phyloP scores from a whole-genome alignment of 2,329 filamentous ascomycete species.

The Botryotinia calthae region DNA sequence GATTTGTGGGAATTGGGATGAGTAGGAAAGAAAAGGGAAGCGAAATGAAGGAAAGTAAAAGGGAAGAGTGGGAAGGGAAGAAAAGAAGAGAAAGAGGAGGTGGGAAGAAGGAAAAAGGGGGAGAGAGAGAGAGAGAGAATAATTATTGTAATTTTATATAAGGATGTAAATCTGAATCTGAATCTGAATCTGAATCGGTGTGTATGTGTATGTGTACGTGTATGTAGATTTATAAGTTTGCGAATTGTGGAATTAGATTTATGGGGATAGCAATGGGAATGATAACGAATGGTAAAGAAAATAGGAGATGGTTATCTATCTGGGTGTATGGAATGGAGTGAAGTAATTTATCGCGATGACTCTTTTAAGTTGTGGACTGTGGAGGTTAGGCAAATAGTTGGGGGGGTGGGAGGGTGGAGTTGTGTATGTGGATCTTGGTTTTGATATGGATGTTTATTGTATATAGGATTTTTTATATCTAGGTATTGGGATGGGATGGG shows the following conservation, averaged over 20 bases:
- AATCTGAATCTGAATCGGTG: background rate
- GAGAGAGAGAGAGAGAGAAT: background rate
- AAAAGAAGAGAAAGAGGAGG: background rate
- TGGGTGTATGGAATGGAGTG: too few species aligned
- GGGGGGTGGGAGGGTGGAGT: too few species aligned
- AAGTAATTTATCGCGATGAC: too few species aligned
- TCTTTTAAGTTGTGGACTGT: too few species aligned
- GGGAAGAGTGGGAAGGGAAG: background rate
- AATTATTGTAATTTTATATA: background rate
- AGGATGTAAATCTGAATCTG: background rate
- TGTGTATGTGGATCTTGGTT: too few species aligned
- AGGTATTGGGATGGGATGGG: too few species aligned
- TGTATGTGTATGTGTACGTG: background rate
- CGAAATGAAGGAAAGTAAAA: background rate
- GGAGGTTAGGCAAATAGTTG: too few species aligned
- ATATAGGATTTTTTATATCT: too few species aligned
- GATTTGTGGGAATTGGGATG: background rate
- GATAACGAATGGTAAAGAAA: too few species aligned
- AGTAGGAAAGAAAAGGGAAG: background rate
- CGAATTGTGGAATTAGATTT: background rate
- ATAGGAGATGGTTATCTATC: too few species aligned
- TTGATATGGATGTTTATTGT: too few species aligned
- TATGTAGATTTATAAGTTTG: background rate
- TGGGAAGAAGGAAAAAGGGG: too few species aligned
- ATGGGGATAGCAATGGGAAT: background rate